These are phyloP conservation scores for Quambalaria eucalypti DNA, from an alignment of 1,284 basidiomycete genomes.

Conservation along the genomic window DNA sequence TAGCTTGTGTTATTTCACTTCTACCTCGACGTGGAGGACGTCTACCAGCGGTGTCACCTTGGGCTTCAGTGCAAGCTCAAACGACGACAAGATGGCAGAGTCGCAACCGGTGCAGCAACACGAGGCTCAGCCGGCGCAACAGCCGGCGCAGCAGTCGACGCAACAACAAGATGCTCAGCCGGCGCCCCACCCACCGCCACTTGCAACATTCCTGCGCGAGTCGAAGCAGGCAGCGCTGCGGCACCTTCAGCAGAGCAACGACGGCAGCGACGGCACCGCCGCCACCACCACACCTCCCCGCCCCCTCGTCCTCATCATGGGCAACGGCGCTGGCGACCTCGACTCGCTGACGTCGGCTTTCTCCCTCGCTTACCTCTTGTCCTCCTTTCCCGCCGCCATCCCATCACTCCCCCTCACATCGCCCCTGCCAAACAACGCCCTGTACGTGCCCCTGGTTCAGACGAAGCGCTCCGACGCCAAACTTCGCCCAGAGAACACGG, in stretches of 20 bases:
- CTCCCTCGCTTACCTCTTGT: constrained; percentile 30
- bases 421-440: constrained; percentile 21
- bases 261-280: too few relatives aligned
- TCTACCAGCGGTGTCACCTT: too few relatives aligned
- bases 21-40: too few relatives aligned
- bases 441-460: constrained; percentile 63
- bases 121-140: too few relatives aligned
- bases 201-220: not conserved
- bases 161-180: too few relatives aligned
- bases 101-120: too few relatives aligned
- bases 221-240: not conserved
- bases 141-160: too few relatives aligned
- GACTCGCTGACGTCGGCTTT: constrained; percentile 40
- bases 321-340: constrained; percentile 44
- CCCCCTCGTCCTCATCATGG: constrained; percentile 22
- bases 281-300: not conserved
- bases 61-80: too few relatives aligned
- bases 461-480: constrained; percentile 61
- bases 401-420: constrained; percentile 4
- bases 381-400: constrained; percentile 15
- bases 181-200: too few relatives aligned
- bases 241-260: not conserved
- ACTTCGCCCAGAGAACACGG: constrained; percentile 73
- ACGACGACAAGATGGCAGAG: too few relatives aligned
- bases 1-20: too few relatives aligned